Conservation (phyloP, 176 grass and related monocot species). For the Cenchrus americanus region DNA sequence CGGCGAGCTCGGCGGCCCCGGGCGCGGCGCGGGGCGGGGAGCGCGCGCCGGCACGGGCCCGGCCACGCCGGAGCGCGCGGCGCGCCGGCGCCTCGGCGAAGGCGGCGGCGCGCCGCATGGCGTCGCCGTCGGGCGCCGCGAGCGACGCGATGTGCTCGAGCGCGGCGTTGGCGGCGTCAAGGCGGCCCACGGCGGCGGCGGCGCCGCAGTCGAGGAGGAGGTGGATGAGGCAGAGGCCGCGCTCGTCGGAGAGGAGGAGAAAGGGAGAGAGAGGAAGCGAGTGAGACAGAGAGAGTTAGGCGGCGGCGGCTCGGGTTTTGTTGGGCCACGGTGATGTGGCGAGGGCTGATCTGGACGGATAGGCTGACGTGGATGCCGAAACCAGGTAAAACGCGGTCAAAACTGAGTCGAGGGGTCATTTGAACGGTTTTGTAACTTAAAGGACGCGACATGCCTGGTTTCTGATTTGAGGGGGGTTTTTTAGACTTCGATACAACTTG, state of each 20-base stretch:
- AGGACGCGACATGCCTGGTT: too few relatives aligned
- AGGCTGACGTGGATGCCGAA: too few relatives aligned
- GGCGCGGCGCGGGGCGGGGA: conserved; percentile 29
- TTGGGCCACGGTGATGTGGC: too few relatives aligned
- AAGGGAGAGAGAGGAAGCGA: too few relatives aligned
- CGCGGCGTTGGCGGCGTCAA: conserved; percentile 68
- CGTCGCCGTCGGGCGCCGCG: conserved; percentile 73
- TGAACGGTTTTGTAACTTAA: too few relatives aligned
- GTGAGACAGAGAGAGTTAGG: too few relatives aligned
- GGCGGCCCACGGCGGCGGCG: conserved; percentile 42
- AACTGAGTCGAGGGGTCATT: too few relatives aligned
- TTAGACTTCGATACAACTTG: too few relatives aligned
- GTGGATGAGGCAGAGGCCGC: conserved; percentile 92
- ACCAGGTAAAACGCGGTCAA: too few relatives aligned
- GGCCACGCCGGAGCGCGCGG: conserved; percentile 71
- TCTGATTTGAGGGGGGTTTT: too few relatives aligned
- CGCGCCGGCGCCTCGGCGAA: conserved; percentile 75
- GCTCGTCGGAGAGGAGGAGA: conserved; percentile 86
- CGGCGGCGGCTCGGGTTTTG: too few relatives aligned
- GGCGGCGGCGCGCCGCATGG: conserved; percentile 84
- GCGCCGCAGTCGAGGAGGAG: conserved; percentile 88
- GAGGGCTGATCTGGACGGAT: too few relatives aligned
- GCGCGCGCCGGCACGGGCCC: conserved; percentile 60
- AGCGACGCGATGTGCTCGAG: conserved; percentile 79
- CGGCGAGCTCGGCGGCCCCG: conserved; percentile 37